Conservation (phyloP, 495 filamentous ascomycete species). For the Wilcoxina mikolae region DNA sequence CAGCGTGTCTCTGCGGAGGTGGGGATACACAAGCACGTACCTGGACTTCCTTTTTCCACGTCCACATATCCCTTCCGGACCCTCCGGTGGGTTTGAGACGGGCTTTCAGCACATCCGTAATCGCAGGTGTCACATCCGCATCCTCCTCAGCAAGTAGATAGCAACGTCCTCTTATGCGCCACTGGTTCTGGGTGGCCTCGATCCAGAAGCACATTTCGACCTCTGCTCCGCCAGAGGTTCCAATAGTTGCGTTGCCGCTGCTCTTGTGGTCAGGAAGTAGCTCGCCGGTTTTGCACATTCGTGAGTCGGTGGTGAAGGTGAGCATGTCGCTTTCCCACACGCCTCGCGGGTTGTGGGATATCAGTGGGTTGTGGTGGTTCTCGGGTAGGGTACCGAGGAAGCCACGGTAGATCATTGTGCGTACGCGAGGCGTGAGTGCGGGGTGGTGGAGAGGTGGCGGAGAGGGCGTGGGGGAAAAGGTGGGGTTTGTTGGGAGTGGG, state of each 20-base stretch:
- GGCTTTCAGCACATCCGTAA: constrained; percentile 28
- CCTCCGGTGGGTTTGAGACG: constrained; percentile 10
- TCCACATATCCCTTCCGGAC: constrained; percentile 36
- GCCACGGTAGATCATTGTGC: constrained; percentile 64
- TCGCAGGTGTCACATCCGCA: constrained; percentile 4
- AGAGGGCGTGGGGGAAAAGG: constrained; percentile 48
- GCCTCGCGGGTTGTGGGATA: constrained; percentile 42
- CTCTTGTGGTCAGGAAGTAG: constrained; percentile 34
- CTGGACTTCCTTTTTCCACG: constrained; percentile 60
- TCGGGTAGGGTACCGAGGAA: constrained; percentile 57
- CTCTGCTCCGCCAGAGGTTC: constrained; percentile 47
- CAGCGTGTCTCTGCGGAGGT: too few species aligned
- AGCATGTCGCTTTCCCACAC: constrained; percentile 59
- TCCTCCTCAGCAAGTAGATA: constrained; percentile 42
- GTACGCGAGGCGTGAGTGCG: constrained; percentile 39
- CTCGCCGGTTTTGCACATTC: constrained; percentile 70
- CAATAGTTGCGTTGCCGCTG: constrained; percentile 30
- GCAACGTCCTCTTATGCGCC: constrained; percentile 66
- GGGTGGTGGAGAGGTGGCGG: constrained; percentile 30
- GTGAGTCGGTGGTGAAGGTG: constrained; percentile 71
- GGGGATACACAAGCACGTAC: too few species aligned
- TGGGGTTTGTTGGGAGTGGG: constrained; percentile 36
- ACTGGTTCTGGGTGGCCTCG: constrained; percentile 53
- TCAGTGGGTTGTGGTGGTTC: constrained; percentile 51
- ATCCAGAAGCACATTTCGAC: constrained; percentile 81